These are phyloP conservation scores for Eucommia ulmoides DNA, from an alignment of 257 asterid genomes.

Conservation along the genomic window DNA sequence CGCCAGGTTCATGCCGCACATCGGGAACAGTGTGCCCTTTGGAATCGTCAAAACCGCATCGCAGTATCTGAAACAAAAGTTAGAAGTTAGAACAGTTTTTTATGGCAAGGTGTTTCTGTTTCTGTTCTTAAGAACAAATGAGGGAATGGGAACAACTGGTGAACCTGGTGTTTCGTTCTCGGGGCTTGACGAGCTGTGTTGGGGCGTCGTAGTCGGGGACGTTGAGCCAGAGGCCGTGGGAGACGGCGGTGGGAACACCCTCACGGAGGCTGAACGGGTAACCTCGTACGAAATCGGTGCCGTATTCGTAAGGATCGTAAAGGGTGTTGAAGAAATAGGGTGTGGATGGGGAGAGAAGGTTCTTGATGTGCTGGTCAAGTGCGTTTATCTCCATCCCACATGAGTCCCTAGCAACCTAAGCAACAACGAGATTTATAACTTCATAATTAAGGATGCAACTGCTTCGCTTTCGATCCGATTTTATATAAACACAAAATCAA, in stretches of 20 bases:
- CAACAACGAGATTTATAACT: background rate
- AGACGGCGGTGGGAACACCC: constrained; percentile 85
- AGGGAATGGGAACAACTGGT: no score
- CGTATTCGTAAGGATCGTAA: constrained; percentile 79
- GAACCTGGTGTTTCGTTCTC: constrained; percentile 67
- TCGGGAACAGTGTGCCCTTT: constrained; percentile 83
- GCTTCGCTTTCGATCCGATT: background rate
- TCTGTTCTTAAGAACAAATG: no score
- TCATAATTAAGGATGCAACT: background rate
- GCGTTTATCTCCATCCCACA: constrained; percentile 65
- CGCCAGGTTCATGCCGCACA: constrained; percentile 91
- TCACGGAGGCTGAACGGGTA: constrained; percentile 92
- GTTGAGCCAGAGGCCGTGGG: constrained; percentile 89
- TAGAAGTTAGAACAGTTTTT: background rate
- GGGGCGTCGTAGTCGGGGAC: constrained; percentile 96
- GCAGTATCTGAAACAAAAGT: constrained; percentile 35
- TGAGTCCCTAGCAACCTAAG: constrained; percentile 84
- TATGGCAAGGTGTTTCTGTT: no score
- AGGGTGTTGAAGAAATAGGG: constrained; percentile 87
- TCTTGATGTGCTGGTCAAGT: constrained; percentile 73
- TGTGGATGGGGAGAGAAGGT: constrained; percentile 65
- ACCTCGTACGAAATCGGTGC: constrained; percentile 78
- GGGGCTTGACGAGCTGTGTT: constrained; percentile 95
- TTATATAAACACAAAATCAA: background rate
- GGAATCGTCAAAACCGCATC: constrained; percentile 89